Evolutionary conservation across 495 filamentous ascomycete species (phyloP), one percentile per base, ranked within the genome.

Genomic region (Aspergillus biplanus): DNA sequence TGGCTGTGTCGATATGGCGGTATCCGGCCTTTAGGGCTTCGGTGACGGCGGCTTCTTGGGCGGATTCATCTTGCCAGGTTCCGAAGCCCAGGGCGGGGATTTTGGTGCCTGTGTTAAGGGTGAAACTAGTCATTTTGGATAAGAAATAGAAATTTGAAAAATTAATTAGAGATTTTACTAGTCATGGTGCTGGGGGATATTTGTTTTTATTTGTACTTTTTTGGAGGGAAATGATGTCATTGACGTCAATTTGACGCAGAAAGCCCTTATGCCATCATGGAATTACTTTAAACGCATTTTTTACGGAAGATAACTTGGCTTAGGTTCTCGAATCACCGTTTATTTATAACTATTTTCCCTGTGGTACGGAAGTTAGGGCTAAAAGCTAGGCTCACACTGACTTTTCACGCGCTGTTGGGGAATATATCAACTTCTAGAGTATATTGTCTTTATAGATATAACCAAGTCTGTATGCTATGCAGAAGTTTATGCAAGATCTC

Each of bases 1-100:
- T 67, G 1, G 84, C 85, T 1, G 85, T 86, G 60, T 89, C 86
- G 47, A 90, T 85, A 57, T 88, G 86, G 12, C 79, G 77, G 61
- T 89, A 89, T 16, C 88, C 87, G 0, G 78, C 78, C 55, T 85
- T 80, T 46, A 85, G 69, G 5, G 81, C 82, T 65, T 77, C 76
- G 7, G 66, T 48, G 18, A 84, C 81, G 15, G 81, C 80, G 8
- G 61, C 69, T 62, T 83, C 81, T 54, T 83, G 82, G 1, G 72
- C 71, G 12, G 75, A 67, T 39, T 65, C 70, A 62, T 85, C 82
- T 55, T 84, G 82, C 81, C 79, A 85, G 31, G 80, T 85, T 32
- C 79, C 79, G 48, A 82, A 75, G 27, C 79, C 79, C 33, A 82
- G 64, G 27, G 79, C 77, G 18, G 79, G 82, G 34, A 85, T 84